Conservation (phyloP, 148 eudicot species). For the Polygonum maritimum region DNA sequence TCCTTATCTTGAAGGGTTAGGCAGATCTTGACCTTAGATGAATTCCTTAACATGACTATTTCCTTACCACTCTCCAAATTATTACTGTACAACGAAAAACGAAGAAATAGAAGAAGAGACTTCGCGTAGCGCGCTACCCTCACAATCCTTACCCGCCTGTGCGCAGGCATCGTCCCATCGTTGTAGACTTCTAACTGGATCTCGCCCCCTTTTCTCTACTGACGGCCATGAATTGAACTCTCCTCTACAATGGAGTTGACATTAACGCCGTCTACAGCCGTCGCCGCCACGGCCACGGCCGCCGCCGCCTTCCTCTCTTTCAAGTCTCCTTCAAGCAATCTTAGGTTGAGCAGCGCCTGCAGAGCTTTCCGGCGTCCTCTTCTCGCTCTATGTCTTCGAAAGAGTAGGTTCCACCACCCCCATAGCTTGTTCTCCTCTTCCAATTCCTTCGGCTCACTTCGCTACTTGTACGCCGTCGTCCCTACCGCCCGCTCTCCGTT, state of each 20-base stretch:
- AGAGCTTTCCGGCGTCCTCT: constrained; percentile 10
- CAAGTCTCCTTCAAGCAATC: not conserved
- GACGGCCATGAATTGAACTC: not conserved
- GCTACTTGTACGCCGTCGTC: constrained; percentile 7
- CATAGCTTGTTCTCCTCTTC: constrained; percentile 13
- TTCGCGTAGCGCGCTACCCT: not conserved
- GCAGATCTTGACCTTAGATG: too few species aligned
- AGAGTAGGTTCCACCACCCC: constrained; percentile 20
- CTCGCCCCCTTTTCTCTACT: not conserved
- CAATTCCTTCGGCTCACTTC: constrained; percentile 15
- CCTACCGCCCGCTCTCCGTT: constrained; percentile 19
- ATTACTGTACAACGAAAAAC: too few species aligned
- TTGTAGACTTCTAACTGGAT: not conserved
- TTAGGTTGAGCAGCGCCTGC: constrained; percentile 1
- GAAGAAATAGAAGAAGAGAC: too few species aligned
- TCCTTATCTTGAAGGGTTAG: too few species aligned
- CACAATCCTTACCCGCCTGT: constrained; percentile 1
- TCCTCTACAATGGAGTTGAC: constrained; percentile 54
- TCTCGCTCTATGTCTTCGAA: constrained; percentile 13
- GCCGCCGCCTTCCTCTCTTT: constrained; percentile 6
- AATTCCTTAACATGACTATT: too few species aligned
- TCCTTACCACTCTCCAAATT: not conserved
- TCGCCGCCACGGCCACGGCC: constrained; percentile 31
- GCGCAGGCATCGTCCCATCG: not conserved
- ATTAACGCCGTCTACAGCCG: constrained; percentile 22